Conservation (phyloP, 2,329 filamentous ascomycete species). For the Calycina herbarum region DNA sequence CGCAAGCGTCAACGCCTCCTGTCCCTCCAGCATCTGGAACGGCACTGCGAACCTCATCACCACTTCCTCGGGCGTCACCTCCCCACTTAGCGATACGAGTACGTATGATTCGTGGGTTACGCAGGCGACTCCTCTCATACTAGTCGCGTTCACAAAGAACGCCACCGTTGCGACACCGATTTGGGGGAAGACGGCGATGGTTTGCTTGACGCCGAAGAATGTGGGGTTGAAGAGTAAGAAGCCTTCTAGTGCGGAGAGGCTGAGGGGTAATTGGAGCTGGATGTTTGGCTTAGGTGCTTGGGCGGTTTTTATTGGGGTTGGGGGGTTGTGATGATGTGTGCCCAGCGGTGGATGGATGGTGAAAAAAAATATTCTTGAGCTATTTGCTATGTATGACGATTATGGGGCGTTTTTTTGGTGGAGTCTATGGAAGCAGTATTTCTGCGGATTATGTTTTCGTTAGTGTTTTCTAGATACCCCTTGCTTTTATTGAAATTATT, state of each 20-base stretch:
- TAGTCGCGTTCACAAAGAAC: slow-evolving; percentile 12
- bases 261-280: neutral
- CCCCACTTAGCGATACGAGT: slow-evolving; percentile 6
- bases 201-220: slow-evolving; percentile 7
- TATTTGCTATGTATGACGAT: too few relatives aligned
- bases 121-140: slow-evolving; percentile 6
- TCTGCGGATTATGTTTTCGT: too few relatives aligned
- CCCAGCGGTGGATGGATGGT: too few relatives aligned
- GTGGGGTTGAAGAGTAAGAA: slow-evolving; percentile 5
- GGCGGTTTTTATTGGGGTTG: neutral
- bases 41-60: slow-evolving; percentile 9
- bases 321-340: neutral
- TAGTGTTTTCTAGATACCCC: too few relatives aligned
- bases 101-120: slow-evolving; percentile 9
- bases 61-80: neutral
- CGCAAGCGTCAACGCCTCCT: slow-evolving; percentile 10
- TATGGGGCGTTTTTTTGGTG: too few relatives aligned
- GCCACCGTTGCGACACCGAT: neutral
- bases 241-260: neutral
- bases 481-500: too few relatives aligned
- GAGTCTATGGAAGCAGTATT: too few relatives aligned
- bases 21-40: slow-evolving; percentile 11
- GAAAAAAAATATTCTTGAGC: too few relatives aligned
- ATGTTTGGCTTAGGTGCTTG: neutral
- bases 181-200: slow-evolving; percentile 7